These are phyloP conservation scores for Mycena alexandri DNA, from an alignment of 768 basidiomycete species.

Conservation along the genomic window DNA sequence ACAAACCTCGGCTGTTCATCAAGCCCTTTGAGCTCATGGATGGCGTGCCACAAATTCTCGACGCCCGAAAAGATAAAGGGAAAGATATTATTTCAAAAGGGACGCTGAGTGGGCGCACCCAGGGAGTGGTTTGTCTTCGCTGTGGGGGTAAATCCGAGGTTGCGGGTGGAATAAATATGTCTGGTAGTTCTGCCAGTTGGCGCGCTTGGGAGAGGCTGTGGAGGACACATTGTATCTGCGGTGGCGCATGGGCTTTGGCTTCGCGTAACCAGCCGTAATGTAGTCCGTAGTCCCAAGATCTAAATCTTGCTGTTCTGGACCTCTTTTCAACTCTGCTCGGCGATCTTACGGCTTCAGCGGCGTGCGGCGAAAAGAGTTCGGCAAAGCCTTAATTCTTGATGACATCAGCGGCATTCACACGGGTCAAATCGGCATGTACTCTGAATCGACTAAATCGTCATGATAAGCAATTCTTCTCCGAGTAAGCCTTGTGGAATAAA, in stretches of 20 bases:
- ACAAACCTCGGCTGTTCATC: conserved; percentile 78
- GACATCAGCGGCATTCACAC: too few species aligned
- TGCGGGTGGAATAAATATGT: conserved; percentile 45
- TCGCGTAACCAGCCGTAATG: neutral
- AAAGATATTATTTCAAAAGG: conserved; percentile 79
- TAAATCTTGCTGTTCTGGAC: too few species aligned
- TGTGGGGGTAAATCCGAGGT: conserved; percentile 73
- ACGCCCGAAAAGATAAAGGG: conserved; percentile 54
- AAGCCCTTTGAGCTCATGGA: conserved; percentile 80
- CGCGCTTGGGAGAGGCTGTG: conserved; percentile 75
- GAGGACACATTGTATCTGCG: conserved; percentile 75
- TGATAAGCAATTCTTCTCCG: too few species aligned
- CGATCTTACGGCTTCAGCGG: too few species aligned
- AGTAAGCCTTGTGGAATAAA: neutral
- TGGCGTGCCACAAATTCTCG: conserved; percentile 60
- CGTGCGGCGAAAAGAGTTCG: too few species aligned
- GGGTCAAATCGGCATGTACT: too few species aligned
- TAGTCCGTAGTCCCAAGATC: neutral
- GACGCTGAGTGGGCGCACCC: conserved; percentile 54
- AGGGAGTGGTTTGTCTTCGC: conserved; percentile 65
- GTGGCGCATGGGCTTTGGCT: conserved; percentile 67
- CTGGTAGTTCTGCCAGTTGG: conserved; percentile 59
- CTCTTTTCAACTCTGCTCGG: too few species aligned
- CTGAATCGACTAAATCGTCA: too few species aligned
- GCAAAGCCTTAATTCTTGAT: too few species aligned